phyloP scores from a whole-genome alignment of 495 filamentous ascomycete genomes.

The Xylaria scruposa region DNA sequence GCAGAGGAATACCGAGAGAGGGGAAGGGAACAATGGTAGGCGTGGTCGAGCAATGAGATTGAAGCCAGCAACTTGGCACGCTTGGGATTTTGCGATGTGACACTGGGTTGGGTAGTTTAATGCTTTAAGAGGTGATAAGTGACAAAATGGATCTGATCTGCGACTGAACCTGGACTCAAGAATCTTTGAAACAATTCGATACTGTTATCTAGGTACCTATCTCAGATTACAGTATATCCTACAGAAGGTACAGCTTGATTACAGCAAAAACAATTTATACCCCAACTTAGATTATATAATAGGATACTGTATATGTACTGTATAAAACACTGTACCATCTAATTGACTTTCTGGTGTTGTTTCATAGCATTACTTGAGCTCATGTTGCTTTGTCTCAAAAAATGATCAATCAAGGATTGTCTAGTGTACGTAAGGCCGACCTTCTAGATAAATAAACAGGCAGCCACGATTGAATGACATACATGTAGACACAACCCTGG shows the following conservation, averaged over 20 bases:
- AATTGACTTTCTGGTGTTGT: neutral
- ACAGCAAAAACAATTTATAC: no score
- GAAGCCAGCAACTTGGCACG: neutral
- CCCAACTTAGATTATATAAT: neutral
- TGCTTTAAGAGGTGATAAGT: neutral
- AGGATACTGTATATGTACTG: neutral
- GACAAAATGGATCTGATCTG: neutral
- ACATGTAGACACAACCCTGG: neutral
- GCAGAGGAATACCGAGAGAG: neutral
- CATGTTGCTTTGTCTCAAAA: neutral
- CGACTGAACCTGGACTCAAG: neutral
- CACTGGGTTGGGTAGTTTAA: neutral
- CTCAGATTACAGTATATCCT: no score
- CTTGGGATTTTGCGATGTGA: neutral
- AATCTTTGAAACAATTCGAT: neutral
- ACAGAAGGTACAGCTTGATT: no score
- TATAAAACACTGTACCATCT: neutral
- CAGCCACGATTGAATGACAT: neutral
- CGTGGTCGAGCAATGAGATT: neutral
- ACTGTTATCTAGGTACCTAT: neutral
- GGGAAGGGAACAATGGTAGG: neutral
- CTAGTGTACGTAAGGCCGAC: no score
- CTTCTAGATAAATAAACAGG: neutral
- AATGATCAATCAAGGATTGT: neutral
- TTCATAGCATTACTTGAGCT: neutral